Percentiles rank a stretch among this genome's conserved stretches.
phyloP scores from a whole-genome alignment of 192 early-diverging fungal genomes.

The Coemansia sp. region DNA sequence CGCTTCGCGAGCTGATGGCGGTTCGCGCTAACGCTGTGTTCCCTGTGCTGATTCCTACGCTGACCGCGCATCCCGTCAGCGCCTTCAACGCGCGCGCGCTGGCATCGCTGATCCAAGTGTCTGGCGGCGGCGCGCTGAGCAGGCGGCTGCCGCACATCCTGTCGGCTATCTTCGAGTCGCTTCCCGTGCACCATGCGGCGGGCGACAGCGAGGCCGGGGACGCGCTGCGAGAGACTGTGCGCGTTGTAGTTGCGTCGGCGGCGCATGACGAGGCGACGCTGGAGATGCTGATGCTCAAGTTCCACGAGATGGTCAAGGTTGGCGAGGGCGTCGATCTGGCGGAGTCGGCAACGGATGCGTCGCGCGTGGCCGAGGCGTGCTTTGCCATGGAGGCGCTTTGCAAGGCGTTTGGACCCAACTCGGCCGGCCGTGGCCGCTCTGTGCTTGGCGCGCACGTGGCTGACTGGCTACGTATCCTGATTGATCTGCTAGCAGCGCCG shows the following conservation, averaged over 20 bases:
- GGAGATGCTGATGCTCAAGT: conserved; percentile 70
- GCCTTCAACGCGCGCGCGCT: conserved; percentile 92
- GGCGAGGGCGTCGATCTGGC: conserved; percentile 43
- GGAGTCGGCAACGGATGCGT: conserved; percentile 12
- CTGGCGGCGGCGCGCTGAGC: conserved; percentile 71
- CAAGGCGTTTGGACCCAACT: conserved; percentile 36
- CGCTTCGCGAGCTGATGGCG: conserved; percentile 95
- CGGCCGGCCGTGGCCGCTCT: conserved; percentile 43
- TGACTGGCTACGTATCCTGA: conserved; percentile 80
- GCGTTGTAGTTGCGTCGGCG: conserved; percentile 69
- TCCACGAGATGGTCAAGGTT: conserved; percentile 71
- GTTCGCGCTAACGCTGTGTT: conserved; percentile 96
- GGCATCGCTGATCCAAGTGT: conserved; percentile 84
- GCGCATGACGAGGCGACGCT: conserved; percentile 79
- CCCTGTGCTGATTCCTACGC: conserved; percentile 95
- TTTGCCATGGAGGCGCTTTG: conserved; percentile 43
- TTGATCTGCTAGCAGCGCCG: conserved; percentile 68
- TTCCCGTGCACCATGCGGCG: conserved; percentile 65
- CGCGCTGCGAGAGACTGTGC: conserved; percentile 73
- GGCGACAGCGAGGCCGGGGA: conserved; percentile 52
- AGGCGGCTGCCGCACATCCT: conserved; percentile 79
- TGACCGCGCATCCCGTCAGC: conserved; percentile 83
- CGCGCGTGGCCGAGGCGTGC: conserved; percentile 49
- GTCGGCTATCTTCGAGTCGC: conserved; percentile 74
- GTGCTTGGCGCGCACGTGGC: conserved; percentile 61